These are phyloP conservation scores for Dillenia suffruticosa DNA, from an alignment of 164 flowering plant genomes.

Conservation along the genomic window DNA sequence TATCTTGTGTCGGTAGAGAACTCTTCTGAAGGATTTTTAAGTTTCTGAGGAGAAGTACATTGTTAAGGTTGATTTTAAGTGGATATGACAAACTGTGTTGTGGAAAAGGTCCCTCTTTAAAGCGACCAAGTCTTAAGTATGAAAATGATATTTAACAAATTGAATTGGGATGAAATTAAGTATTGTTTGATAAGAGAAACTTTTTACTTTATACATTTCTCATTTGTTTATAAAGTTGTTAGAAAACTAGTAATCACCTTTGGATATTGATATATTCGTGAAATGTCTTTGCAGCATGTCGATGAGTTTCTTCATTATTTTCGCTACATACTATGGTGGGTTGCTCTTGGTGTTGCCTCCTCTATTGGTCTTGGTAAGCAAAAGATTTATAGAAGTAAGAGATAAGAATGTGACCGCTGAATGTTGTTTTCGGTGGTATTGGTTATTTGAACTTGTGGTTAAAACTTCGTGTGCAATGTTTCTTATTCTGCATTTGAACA, in stretches of 20 bases:
- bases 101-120: not conserved
- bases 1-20: no score
- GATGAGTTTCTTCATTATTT: slow-evolving; percentile 58
- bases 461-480: no score
- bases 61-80: no score
- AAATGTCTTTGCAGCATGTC: slow-evolving; percentile 56
- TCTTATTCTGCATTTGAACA: no score
- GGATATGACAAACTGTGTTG: not conserved
- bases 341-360: slow-evolving; percentile 92
- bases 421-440: no score
- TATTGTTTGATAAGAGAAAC: not conserved
- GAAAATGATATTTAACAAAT: not conserved
- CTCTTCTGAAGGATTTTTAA: no score
- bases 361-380: slow-evolving; percentile 90
- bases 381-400: not conserved
- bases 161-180: not conserved
- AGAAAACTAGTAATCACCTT: not conserved
- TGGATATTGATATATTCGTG: not conserved
- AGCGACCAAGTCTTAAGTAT: not conserved
- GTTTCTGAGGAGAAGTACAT: no score
- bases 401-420: no score
- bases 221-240: not conserved
- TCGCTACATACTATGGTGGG: slow-evolving; percentile 77
- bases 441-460: no score
- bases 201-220: no score